Evolutionary conservation across 495 filamentous ascomycete species (phyloP).

Genomic region (Penicillium malachiteum): DNA sequence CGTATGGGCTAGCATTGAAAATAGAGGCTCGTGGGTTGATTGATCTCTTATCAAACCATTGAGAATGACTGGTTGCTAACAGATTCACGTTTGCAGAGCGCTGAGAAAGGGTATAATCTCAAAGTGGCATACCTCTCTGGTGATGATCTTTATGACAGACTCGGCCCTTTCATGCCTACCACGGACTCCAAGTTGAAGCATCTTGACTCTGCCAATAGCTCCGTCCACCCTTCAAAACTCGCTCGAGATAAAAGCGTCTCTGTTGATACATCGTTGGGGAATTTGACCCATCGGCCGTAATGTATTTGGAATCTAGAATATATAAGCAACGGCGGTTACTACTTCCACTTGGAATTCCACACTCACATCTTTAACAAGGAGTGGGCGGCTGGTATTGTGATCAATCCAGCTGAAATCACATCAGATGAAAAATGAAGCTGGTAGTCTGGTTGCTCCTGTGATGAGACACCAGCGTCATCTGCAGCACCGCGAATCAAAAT

Average conservation of each 20-base stretch:
- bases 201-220: too few relatives aligned
- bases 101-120: too few relatives aligned
- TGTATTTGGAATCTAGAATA: background rate
- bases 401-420: slow-evolving; percentile 4
- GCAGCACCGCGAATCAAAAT: slow-evolving; percentile 5
- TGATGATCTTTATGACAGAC: too few relatives aligned
- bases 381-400: background rate
- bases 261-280: slow-evolving; percentile 1
- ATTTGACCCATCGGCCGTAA: slow-evolving; percentile 5
- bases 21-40: too few relatives aligned
- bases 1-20: too few relatives aligned
- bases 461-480: slow-evolving; percentile 3
- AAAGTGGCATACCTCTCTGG: too few relatives aligned
- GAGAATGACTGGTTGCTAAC: too few relatives aligned
- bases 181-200: too few relatives aligned
- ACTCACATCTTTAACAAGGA: slow-evolving; percentile 1
- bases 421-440: background rate
- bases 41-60: too few relatives aligned
- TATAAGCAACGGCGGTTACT: background rate
- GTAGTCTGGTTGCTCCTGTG: background rate
- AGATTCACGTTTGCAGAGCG: too few relatives aligned
- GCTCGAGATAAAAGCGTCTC: background rate
- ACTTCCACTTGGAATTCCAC: background rate
- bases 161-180: too few relatives aligned
- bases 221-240: too few relatives aligned